Evolutionary conservation across 176 grass and related monocot species (phyloP).

Genomic region (Avena atlantica): DNA sequence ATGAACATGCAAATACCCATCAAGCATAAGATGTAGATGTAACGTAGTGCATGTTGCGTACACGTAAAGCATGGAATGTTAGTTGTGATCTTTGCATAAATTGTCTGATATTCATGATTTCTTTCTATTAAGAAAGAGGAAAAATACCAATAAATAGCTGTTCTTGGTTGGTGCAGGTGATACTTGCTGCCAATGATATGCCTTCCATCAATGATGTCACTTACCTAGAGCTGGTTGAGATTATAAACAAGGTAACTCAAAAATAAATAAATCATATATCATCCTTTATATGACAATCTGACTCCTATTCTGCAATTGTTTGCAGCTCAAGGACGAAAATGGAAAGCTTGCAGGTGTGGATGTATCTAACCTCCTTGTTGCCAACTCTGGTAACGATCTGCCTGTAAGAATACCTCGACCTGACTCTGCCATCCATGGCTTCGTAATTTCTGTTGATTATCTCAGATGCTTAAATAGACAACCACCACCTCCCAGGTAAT

Average conservation of each 20-base stretch:
- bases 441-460: neutral
- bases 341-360: conserved; percentile 89
- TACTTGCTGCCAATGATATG: conserved; percentile 98
- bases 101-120: neutral
- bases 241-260: conserved; percentile 75
- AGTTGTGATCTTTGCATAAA: neutral
- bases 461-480: conserved; percentile 15
- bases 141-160: conserved; percentile 23
- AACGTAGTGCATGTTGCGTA: neutral
- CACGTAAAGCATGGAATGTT: neutral
- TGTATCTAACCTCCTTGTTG: conserved; percentile 76
- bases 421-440: neutral
- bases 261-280: neutral
- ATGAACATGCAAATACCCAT: neutral
- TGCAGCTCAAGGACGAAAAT: conserved; percentile 90
- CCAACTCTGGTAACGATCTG: conserved; percentile 95
- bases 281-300: conserved; percentile 1
- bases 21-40: neutral
- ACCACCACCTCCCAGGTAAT: conserved; percentile 69
- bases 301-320: conserved; percentile 40
- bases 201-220: conserved; percentile 97
- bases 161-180: conserved; percentile 63
- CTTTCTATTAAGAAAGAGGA: conserved; percentile 37
- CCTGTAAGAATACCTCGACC: conserved; percentile 64
- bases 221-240: conserved; percentile 84